Evolutionary conservation across 140 eudicot species (phyloP), one percentile per base, ranked within the genome.

Genomic region (Bidens hawaiensis): DNA sequence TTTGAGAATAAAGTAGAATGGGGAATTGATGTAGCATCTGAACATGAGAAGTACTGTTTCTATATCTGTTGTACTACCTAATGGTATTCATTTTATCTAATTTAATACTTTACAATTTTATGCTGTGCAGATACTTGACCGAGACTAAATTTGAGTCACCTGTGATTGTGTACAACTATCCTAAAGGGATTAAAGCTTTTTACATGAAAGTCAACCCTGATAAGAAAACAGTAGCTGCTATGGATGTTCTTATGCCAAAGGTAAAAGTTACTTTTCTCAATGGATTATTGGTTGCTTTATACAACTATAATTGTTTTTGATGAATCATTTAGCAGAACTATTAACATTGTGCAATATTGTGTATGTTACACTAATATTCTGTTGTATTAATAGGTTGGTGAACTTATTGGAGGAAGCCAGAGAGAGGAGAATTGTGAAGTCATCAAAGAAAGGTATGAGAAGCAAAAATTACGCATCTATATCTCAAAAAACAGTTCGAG

Each of bases 211-310:
- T 87, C 65, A 91, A 91, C 58, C 82, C 87, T 5, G 96, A 91
- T 64, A 79, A 85, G 30, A 85, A 87, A 74, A 91, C 95, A 34
- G 98, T 91, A 48, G 98, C 98, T 71, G 98, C 98, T 13, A 91
- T 91, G 98, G 98, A 91, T 52, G 96, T 91, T 52, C 98, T 91
- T 75, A 95, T 91, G 24, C 98, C 96, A 33, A 91, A 88, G 96
- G 96, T 87, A 52, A 4, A n/a, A 15, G 15, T 11, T 12, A 10
- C 12, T 4, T 9, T 11, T 38, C 43, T 38, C 4, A 38, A 16
- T 9, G 53, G 16, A 46, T 65, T 59, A 4, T 17, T n/a, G 36
- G 36, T 4, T 21, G 18, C 55, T 55, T 65, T 45, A 23, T 4
- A 36, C 15, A 47, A 5, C 21, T 26, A 19, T 9, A 10, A 14